These are phyloP conservation scores for Chaetomium cochliodes DNA, from an alignment of 495 filamentous ascomycete genomes.

Conservation along the genomic window DNA sequence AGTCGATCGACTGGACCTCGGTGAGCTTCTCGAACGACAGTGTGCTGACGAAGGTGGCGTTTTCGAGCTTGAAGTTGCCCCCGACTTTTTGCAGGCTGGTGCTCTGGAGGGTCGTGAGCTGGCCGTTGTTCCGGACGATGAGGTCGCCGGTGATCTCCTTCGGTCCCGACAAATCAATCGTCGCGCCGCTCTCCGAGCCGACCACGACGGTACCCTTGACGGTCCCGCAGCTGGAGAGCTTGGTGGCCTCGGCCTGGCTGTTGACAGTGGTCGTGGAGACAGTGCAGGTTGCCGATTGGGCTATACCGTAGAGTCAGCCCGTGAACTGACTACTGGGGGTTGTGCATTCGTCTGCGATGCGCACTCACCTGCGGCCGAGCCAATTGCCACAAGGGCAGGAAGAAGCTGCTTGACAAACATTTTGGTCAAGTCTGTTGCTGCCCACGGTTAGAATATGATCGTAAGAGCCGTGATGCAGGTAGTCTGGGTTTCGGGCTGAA, in stretches of 20 bases:
- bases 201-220: conserved; percentile 71
- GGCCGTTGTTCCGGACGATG: conserved; percentile 53
- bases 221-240: conserved; percentile 62
- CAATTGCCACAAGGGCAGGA: conserved; percentile 69
- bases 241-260: conserved; percentile 69
- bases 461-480: not conserved
- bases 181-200: conserved; percentile 48
- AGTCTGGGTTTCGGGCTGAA: not conserved
- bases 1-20: conserved; percentile 63
- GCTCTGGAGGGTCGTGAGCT: conserved; percentile 51
- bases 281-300: conserved; percentile 45
- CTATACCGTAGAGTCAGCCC: conserved; percentile 35
- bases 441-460: conserved; percentile 24
- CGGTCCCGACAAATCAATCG: conserved; percentile 57
- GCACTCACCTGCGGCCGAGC: conserved; percentile 64
- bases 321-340: not conserved
- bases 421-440: conserved; percentile 40
- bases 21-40: conserved; percentile 63
- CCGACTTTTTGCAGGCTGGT: conserved; percentile 49
- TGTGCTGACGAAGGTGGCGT: conserved; percentile 62
- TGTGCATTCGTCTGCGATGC: not conserved
- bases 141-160: conserved; percentile 68
- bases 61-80: conserved; percentile 63
- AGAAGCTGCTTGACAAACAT: conserved; percentile 78
- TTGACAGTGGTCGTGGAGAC: conserved; percentile 56